phyloP scores from a whole-genome alignment of 805 yeast genomes.

The Ogataea angusta region DNA sequence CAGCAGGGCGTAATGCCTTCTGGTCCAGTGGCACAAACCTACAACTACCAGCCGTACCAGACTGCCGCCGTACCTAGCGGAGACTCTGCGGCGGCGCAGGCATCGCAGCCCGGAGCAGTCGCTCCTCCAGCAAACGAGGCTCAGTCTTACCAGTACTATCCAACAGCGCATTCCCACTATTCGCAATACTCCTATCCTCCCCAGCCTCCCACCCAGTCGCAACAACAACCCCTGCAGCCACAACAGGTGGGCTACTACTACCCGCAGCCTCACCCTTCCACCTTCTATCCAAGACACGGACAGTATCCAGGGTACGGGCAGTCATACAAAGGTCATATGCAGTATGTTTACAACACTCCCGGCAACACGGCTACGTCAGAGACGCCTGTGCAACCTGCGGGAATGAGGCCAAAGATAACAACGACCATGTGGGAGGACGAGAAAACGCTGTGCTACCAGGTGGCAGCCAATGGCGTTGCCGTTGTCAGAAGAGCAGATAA shows the following conservation, averaged over 20 bases:
- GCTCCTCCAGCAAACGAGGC: slow-evolving; percentile 6
- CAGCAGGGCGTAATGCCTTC: slow-evolving; percentile 10
- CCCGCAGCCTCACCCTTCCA: slow-evolving; percentile 14
- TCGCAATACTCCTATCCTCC: slow-evolving; percentile 17
- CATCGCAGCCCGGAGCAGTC: slow-evolving; percentile 12
- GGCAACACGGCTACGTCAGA: slow-evolving; percentile 7
- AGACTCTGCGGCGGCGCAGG: slow-evolving; percentile 1
- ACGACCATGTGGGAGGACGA: slow-evolving; percentile 79
- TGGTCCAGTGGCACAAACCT: slow-evolving; percentile 5
- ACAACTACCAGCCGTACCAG: slow-evolving; percentile 10
- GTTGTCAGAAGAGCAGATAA: slow-evolving; percentile 70
- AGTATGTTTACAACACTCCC: slow-evolving; percentile 11
- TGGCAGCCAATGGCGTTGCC: slow-evolving; percentile 63
- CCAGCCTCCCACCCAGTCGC: slow-evolving; percentile 14
- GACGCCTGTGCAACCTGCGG: slow-evolving; percentile 25
- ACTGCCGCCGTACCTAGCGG: slow-evolving; percentile 3
- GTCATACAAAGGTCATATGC: slow-evolving; percentile 16
- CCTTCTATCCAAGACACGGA: slow-evolving; percentile 16
- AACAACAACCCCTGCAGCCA: slow-evolving; percentile 9
- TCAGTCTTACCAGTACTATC: slow-evolving; percentile 14
- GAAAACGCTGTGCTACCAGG: slow-evolving; percentile 67
- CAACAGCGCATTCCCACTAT: slow-evolving; percentile 18
- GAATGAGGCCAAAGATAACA: slow-evolving; percentile 44
- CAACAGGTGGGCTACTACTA: slow-evolving; percentile 17
- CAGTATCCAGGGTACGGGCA: slow-evolving; percentile 18